phyloP scores from a whole-genome alignment of 2,329 filamentous ascomycete species.

The Tolypocladium pustulatum region DNA sequence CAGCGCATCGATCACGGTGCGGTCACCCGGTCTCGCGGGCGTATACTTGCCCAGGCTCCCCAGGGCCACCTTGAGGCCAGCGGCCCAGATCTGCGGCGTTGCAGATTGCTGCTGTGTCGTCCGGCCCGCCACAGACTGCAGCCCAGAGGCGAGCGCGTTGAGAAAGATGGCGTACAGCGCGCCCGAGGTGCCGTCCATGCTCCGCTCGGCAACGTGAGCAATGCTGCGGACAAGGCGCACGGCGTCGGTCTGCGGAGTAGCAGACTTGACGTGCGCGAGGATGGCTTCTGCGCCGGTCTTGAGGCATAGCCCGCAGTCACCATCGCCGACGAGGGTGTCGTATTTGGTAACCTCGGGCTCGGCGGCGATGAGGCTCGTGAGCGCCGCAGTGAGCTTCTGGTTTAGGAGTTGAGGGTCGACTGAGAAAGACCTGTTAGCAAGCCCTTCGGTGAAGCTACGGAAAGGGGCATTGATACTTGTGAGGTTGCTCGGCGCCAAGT shows the following conservation, averaged over 20 bases:
- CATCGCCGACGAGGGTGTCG: constrained; percentile 19
- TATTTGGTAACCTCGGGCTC: constrained; percentile 14
- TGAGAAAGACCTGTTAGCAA: background rate
- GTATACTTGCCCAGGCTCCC: constrained; percentile 51
- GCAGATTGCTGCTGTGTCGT: background rate
- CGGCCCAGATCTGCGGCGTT: constrained; percentile 20
- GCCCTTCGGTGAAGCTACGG: background rate
- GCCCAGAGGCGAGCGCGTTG: constrained; percentile 48
- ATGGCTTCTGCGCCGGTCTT: constrained; percentile 36
- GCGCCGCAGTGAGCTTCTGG: background rate
- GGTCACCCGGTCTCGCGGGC: constrained; percentile 57
- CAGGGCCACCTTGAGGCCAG: constrained; percentile 47
- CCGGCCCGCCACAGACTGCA: background rate
- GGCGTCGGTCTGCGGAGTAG: background rate
- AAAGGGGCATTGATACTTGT: constrained; percentile 1
- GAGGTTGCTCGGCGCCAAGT: constrained; percentile 4
- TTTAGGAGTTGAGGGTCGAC: constrained; percentile 4
- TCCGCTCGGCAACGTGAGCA: constrained; percentile 52
- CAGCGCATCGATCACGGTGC: constrained; percentile 63
- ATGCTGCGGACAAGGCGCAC: constrained; percentile 2
- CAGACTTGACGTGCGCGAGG: background rate
- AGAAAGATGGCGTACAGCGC: constrained; percentile 48
- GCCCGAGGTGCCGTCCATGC: constrained; percentile 49
- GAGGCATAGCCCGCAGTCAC: constrained; percentile 6
- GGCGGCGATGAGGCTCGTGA: constrained; percentile 15